A percentile compares a stretch with the other conserved stretches of the same genome.
Evolutionary conservation across 768 basidiomycete species (phyloP).

Genomic region (Trametes gibbosa): DNA sequence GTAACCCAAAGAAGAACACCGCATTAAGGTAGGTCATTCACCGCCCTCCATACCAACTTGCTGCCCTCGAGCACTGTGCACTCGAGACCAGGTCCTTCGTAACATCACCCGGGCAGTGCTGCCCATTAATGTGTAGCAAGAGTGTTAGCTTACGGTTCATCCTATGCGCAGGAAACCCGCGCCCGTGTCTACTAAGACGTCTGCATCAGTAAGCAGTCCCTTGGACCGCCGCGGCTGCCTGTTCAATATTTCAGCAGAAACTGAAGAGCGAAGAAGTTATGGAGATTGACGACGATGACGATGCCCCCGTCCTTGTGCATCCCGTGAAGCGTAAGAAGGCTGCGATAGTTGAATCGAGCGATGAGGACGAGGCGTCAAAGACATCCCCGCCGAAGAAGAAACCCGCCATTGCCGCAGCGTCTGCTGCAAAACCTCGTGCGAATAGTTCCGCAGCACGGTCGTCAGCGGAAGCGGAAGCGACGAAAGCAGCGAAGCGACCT

Average conservation of each 20-base stretch:
- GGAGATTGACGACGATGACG: conserved; percentile 23
- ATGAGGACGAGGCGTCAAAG: conserved; percentile 26
- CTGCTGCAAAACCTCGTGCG: conserved; percentile 12
- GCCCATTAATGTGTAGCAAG: background rate
- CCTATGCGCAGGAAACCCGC: background rate
- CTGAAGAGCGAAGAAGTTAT: conserved; percentile 24
- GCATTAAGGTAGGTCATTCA: too few species aligned
- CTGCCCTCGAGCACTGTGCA: too few species aligned
- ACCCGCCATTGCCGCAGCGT: conserved; percentile 22
- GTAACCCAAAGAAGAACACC: conserved; percentile 2
- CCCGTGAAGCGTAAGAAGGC: conserved; percentile 28
- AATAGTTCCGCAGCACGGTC: conserved; percentile 19
- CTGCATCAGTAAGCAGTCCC: background rate
- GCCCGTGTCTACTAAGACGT: background rate
- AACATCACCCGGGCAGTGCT: too few species aligned
- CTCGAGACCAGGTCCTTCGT: too few species aligned
- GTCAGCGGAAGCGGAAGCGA: conserved; percentile 24
- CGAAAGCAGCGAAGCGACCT: conserved; percentile 1
- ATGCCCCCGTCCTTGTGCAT: background rate
- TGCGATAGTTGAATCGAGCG: conserved; percentile 24
- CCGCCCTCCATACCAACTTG: too few species aligned
- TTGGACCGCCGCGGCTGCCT: background rate
- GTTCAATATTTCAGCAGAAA: conserved; percentile 9
- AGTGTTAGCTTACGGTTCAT: background rate
- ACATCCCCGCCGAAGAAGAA: conserved; percentile 43